Conservation (phyloP, 2,329 filamentous ascomycete genomes). For the Aspergillus fumigatus region DNA sequence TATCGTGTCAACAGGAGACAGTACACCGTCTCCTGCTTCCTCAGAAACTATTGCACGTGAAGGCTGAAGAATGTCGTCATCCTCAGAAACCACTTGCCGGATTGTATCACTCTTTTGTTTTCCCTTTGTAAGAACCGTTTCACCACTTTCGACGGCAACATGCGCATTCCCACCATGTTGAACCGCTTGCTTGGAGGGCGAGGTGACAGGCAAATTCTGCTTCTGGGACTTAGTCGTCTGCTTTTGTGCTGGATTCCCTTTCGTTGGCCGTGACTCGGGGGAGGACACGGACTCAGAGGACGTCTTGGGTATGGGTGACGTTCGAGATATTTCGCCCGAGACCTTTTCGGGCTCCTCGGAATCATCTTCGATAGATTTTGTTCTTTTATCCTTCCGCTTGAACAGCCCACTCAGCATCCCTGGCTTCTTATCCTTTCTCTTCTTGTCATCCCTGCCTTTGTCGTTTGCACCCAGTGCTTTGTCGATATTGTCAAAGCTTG, state of each 20-base stretch:
- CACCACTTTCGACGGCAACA: slow-evolving; percentile 20
- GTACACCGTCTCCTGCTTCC: slow-evolving; percentile 12
- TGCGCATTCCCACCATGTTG: slow-evolving; percentile 24
- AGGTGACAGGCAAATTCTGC: slow-evolving; percentile 46
- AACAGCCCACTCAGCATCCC: slow-evolving; percentile 68
- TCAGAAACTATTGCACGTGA: slow-evolving; percentile 17
- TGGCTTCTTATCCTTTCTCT: slow-evolving; percentile 66
- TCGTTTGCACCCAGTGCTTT: slow-evolving; percentile 62
- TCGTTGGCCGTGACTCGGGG: slow-evolving; percentile 32
- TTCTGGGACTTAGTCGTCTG: slow-evolving; percentile 68
- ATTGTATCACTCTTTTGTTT: slow-evolving; percentile 28
- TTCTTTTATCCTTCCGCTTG: slow-evolving; percentile 62
- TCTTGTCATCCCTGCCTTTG: slow-evolving; percentile 68
- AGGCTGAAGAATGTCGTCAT: slow-evolving; percentile 21
- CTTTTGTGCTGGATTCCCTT: slow-evolving; percentile 46
- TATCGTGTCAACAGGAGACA: slow-evolving; percentile 17
- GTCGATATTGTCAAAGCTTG: slow-evolving; percentile 72
- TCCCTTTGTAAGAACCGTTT: slow-evolving; percentile 15
- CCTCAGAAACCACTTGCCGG: slow-evolving; percentile 31
- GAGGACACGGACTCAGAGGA: slow-evolving; percentile 39
- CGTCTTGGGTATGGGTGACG: slow-evolving; percentile 42
- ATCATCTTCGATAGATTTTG: slow-evolving; percentile 44
- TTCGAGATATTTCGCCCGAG: slow-evolving; percentile 54
- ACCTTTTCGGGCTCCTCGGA: slow-evolving; percentile 53
- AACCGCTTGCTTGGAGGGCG: slow-evolving; percentile 39